phyloP scores from a whole-genome alignment of 73 alveolate species.

The Paramecium octaurelia region DNA sequence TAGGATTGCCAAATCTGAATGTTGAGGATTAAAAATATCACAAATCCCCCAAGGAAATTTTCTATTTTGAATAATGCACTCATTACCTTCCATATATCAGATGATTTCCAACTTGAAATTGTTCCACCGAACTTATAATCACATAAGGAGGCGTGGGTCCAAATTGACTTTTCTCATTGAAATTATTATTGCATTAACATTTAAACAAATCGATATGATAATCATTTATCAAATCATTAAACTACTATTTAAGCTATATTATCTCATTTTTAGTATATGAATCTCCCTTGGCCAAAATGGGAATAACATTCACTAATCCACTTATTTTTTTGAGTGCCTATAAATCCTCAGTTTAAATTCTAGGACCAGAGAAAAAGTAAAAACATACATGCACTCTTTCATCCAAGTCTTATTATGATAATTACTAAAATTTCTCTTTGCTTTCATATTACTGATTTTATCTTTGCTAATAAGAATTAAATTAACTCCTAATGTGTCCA shows the following conservation, averaged over 20 bases:
- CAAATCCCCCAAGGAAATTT: conserved; percentile 67
- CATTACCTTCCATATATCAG: conserved; percentile 52
- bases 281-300: conserved; percentile 61
- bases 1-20: conserved; percentile 44
- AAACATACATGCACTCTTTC: conserved; percentile 59
- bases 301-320: conserved; percentile 46
- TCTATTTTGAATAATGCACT: not conserved
- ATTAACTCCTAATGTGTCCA: not conserved
- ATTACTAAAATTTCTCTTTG: not conserved
- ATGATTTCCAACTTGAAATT: conserved; percentile 44
- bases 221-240: conserved; percentile 13
- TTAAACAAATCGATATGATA: conserved; percentile 21
- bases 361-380: conserved; percentile 50
- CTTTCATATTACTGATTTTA: not conserved
- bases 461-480: not conserved
- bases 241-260: conserved; percentile 2
- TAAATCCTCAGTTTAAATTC: conserved; percentile 42
- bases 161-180: not conserved
- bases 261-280: conserved; percentile 44
- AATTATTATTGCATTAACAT: not conserved
- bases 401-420: not conserved
- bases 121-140: conserved; percentile 51
- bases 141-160: conserved; percentile 58
- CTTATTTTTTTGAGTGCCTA: conserved; percentile 21
- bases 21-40: conserved; percentile 49